Base-by-base conservation (phyloP, 1,139 yeast genomes). In the Zhuliangozyma parablackwelliae region DNA sequence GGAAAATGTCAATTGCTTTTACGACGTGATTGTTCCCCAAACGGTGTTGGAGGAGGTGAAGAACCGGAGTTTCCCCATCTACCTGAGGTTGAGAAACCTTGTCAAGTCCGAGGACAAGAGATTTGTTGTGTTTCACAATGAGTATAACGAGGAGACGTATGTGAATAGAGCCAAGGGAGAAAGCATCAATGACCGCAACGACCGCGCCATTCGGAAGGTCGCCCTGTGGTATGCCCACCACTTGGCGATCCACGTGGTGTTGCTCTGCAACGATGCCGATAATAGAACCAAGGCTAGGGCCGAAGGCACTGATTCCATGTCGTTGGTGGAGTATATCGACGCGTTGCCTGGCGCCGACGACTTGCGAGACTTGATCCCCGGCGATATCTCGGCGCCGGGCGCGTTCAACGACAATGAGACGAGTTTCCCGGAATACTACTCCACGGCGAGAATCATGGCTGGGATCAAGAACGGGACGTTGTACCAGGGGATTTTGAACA, bases 1-100 rank as follows among this genome's bases (percentile, higher is more conserved):
- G 43, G 99, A 94, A 57, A 82, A 80, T 53, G 71, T 72, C 28
- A 74, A 77, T 32, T 82, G 87, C 40, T 88, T 94, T 54, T 82
- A 75, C 53, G 97, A 94, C 62, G 96, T 90, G 20, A 82, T 94
- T 39, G 66, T 94, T 11, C 96, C 97, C 2, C 98, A 94, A 58
- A 84, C 95, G 3, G 97, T 88, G 1, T 69, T 94, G 32, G 97
- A 94, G 51, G 97, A 94, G 59, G 96, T 90, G 13, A 78, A 89
- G 46, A 89, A 88, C 56, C 72, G 85, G 53, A 86, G 96, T 32
- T 78, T 82, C 51, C 97, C 98, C 2, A 82, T 90, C 23, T 94
- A 90, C 56, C 82, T 85, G 50, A 73, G 98, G 53, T 63, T 92
- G 36, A 74, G 97, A 51, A 77, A 85, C 6, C 65, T 94, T 32